A percentile compares a stretch with the other conserved stretches of the same genome.
Conservation (phyloP, 176 grass and related monocot genomes). For the Avena eriantha region DNA sequence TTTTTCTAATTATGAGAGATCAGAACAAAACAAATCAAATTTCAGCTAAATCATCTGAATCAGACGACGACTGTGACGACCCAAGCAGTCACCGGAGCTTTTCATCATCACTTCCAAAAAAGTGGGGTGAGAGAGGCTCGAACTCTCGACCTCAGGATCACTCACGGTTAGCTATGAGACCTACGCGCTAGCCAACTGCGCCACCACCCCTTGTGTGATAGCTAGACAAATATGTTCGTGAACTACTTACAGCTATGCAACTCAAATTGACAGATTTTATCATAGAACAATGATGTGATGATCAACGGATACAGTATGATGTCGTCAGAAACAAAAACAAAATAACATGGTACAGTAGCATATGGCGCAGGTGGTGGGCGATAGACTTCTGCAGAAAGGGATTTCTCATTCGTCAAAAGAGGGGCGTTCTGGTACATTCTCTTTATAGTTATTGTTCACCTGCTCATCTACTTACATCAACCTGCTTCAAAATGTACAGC, state of each 20-base stretch:
- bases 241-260: not conserved
- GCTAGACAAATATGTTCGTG: accelerated
- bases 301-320: not conserved
- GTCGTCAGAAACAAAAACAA: not conserved
- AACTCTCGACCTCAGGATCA: slow-evolving; percentile 80
- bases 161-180: slow-evolving; percentile 51
- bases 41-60: slow-evolving; percentile 44
- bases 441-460: slow-evolving; percentile 49
- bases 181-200: slow-evolving; percentile 55
- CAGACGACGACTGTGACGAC: slow-evolving; percentile 36
- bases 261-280: not conserved
- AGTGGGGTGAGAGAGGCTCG: slow-evolving; percentile 70
- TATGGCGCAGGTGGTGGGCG: not conserved
- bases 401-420: slow-evolving; percentile 36
- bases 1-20: not conserved
- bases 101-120: slow-evolving; percentile 43
- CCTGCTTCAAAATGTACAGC: slow-evolving; percentile 52
- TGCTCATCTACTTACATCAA: slow-evolving; percentile 52
- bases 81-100: slow-evolving; percentile 44
- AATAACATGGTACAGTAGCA: not conserved
- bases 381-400: not conserved
- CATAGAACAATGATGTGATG: not conserved
- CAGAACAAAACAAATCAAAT: not conserved
- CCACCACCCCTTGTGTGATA: slow-evolving; percentile 41
- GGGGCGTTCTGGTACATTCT: not conserved